phyloP scores from a whole-genome alignment of 2,329 filamentous ascomycete species.

The Aspergillus brunneoviolaceus region DNA sequence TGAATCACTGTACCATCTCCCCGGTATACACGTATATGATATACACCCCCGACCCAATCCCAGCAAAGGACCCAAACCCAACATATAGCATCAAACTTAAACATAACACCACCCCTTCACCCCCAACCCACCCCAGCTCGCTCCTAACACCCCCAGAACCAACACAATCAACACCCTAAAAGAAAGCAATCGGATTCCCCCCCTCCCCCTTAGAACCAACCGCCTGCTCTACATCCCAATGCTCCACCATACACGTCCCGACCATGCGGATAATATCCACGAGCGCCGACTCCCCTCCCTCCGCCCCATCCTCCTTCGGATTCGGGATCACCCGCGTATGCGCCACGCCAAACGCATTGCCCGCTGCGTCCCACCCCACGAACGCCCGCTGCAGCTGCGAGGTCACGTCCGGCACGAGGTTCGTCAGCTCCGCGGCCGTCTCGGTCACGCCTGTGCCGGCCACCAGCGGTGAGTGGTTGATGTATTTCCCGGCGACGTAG shows the following conservation, averaged over 20 bases:
- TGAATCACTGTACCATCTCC: too few species aligned
- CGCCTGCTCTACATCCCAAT: constrained; percentile 7
- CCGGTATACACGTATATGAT: too few species aligned
- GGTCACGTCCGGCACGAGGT: neutral
- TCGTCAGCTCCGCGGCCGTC: neutral
- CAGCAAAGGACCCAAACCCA: too few species aligned
- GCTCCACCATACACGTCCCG: constrained; percentile 10
- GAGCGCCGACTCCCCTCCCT: neutral
- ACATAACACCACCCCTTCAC: too few species aligned
- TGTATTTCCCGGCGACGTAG: constrained; percentile 3
- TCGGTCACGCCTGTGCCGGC: neutral
- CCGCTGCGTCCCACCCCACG: constrained; percentile 2
- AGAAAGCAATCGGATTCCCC: constrained; percentile 7
- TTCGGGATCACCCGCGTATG: neutral
- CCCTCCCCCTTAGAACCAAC: neutral
- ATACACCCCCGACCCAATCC: too few species aligned
- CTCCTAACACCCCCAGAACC: too few species aligned
- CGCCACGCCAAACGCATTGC: neutral
- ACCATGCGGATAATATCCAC: constrained; percentile 11
- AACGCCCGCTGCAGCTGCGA: constrained; percentile 1
- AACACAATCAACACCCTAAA: neutral
- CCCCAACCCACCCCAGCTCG: too few species aligned
- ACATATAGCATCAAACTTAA: too few species aligned
- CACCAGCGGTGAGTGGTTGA: constrained; percentile 8
- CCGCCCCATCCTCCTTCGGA: neutral